A percentile compares a stretch with the other conserved stretches of the same genome.
Evolutionary conservation across 768 basidiomycete species (phyloP).

Genomic region (Lactarius indigo): DNA sequence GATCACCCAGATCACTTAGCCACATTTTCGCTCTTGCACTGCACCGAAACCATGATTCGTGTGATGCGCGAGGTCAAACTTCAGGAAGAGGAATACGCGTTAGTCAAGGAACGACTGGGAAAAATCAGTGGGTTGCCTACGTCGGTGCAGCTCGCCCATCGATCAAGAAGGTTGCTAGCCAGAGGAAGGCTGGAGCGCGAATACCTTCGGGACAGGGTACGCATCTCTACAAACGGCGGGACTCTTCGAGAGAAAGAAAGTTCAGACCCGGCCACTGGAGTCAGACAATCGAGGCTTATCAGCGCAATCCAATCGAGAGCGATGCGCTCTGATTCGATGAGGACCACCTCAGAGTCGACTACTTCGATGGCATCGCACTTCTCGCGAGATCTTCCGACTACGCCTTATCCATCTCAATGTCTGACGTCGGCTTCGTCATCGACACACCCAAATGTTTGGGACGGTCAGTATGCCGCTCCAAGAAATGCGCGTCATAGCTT

Average conservation of each 20-base stretch:
- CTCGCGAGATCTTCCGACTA: not conserved
- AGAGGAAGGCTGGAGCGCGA: constrained; percentile 58
- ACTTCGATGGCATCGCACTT: constrained; percentile 20
- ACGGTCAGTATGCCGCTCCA: constrained; percentile 1
- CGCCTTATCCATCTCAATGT: constrained; percentile 4
- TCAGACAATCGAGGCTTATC: constrained; percentile 24
- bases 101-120: constrained; percentile 55
- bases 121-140: constrained; percentile 60
- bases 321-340: constrained; percentile 22
- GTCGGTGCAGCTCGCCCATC: constrained; percentile 51
- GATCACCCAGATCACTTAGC: constrained; percentile 67
- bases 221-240: not conserved
- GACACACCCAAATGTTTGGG: constrained; percentile 11
- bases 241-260: not conserved
- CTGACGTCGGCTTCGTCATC: constrained; percentile 7
- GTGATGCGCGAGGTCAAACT: constrained; percentile 82
- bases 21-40: constrained; percentile 59
- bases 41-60: constrained; percentile 66
- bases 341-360: constrained; percentile 22
- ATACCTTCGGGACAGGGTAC: constrained; percentile 30
- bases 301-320: constrained; percentile 16
- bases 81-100: constrained; percentile 83
- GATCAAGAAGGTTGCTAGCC: constrained; percentile 72
- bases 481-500: not conserved
- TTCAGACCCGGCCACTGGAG: constrained; percentile 3